Evolutionary conservation across 352 stramenopile species (phyloP).

Genomic region (Globisporangium nunn): DNA sequence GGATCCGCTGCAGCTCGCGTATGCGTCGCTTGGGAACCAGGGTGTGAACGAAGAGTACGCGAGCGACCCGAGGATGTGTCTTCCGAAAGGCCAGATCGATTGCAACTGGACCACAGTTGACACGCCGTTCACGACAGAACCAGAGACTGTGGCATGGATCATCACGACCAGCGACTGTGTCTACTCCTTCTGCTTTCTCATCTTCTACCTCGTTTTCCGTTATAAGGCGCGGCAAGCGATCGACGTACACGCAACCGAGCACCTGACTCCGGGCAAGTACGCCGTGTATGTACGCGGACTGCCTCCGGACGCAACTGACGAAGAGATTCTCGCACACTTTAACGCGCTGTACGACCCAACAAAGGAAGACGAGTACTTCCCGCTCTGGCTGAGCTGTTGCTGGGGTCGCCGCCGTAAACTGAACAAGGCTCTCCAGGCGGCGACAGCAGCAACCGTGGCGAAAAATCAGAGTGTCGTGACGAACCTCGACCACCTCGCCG

Average conservation of each 20-base stretch:
- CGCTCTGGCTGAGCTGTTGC: constrained; percentile 57
- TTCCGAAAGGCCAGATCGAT: constrained; percentile 53
- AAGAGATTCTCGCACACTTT: constrained; percentile 73
- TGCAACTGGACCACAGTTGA: constrained; percentile 58
- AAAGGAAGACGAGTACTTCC: constrained; percentile 50
- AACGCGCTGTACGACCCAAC: constrained; percentile 66
- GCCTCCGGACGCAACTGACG: constrained; percentile 48
- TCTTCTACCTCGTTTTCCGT: constrained; percentile 58
- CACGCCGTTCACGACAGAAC: constrained; percentile 61
- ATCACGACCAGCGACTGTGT: constrained; percentile 51
- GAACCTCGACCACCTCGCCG: constrained; percentile 62
- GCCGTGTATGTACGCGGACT: constrained; percentile 69
- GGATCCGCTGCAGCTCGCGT: constrained; percentile 64
- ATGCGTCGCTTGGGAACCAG: constrained; percentile 73
- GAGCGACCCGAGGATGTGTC: constrained; percentile 33
- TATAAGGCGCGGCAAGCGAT: constrained; percentile 36
- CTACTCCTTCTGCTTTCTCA: constrained; percentile 64
- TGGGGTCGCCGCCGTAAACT: constrained; percentile 46
- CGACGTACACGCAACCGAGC: constrained; percentile 61
- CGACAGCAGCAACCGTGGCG: neutral
- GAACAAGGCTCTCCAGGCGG: constrained; percentile 24
- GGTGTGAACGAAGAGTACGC: constrained; percentile 53
- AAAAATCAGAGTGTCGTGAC: constrained; percentile 38
- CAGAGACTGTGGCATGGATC: constrained; percentile 61
- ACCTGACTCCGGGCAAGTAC: constrained; percentile 78